Percentiles rank a stretch among this genome's conserved stretches.
phyloP scores from a whole-genome alignment of 257 asterid genomes.

The Nicotiana knightiana region DNA sequence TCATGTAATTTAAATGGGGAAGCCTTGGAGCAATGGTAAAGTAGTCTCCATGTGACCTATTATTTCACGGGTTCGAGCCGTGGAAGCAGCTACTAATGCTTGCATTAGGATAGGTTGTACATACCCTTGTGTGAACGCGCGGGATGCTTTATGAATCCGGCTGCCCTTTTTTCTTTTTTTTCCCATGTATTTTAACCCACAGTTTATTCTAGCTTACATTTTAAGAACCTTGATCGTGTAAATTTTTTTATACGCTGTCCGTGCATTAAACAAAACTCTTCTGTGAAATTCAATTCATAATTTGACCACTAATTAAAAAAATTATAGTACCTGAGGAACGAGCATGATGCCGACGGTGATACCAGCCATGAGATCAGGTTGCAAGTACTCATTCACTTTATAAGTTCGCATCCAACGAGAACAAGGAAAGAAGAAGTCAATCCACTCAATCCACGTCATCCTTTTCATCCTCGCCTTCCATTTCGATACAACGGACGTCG shows the following conservation, averaged over 20 bases:
- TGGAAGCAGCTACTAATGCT: no score
- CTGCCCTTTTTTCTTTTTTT: no score
- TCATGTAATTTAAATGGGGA: no score
- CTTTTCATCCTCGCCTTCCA: conserved; percentile 60
- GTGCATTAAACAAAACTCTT: background rate
- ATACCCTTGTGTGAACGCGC: no score
- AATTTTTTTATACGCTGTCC: background rate
- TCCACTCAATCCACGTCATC: conserved; percentile 75
- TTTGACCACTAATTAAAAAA: background rate
- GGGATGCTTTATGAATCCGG: no score
- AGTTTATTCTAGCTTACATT: no score
- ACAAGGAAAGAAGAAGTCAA: conserved; percentile 71
- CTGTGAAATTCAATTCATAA: background rate
- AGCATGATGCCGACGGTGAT: conserved; percentile 97
- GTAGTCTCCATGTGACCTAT: no score
- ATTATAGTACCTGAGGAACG: conserved; percentile 74
- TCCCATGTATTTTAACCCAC: no score
- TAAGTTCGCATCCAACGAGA: conserved; percentile 87
- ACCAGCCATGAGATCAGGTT: conserved; percentile 91
- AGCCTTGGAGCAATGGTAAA: no score
- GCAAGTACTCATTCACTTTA: conserved; percentile 75
- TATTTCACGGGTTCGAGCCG: no score
- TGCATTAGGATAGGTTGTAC: no score
- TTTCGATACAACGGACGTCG: conserved; percentile 21
- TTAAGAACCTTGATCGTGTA: background rate